Percentiles rank a stretch among this genome's conserved stretches.
These are phyloP conservation scores for Heracleum sosnowskyi DNA, from an alignment of 129 eudicot species.

Conservation along the genomic window DNA sequence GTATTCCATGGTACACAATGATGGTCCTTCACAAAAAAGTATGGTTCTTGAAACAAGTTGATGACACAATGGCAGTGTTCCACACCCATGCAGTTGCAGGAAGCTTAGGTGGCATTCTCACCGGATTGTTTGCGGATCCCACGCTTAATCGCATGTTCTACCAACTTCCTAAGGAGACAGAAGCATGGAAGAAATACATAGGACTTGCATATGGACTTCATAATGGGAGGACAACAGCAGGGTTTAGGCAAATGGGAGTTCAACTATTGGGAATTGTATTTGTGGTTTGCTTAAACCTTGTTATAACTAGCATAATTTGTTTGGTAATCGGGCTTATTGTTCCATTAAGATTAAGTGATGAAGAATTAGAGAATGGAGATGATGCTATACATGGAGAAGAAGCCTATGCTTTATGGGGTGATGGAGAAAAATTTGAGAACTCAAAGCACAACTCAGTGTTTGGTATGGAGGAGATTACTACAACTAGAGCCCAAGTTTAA, in stretches of 20 bases:
- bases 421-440: constrained; percentile 37
- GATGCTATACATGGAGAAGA: constrained; percentile 44
- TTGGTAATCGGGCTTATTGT: constrained; percentile 22
- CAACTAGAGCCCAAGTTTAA: constrained; percentile 5
- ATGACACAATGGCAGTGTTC: constrained; percentile 73
- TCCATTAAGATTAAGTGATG: constrained; percentile 32
- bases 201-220: constrained; percentile 38
- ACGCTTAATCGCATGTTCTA: constrained; percentile 29
- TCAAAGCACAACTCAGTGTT: constrained; percentile 23
- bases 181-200: constrained; percentile 21
- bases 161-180: not conserved
- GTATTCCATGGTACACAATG: constrained; percentile 85
- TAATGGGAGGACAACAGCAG: constrained; percentile 20
- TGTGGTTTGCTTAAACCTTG: constrained; percentile 19
- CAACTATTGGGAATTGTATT: constrained; percentile 30
- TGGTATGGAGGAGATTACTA: constrained; percentile 15
- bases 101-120: constrained; percentile 49
- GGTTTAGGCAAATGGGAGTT: constrained; percentile 36
- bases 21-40: constrained; percentile 69
- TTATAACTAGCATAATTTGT: constrained; percentile 33
- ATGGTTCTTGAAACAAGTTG: constrained; percentile 46
- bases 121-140: constrained; percentile 50
- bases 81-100: constrained; percentile 85
- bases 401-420: constrained; percentile 50
- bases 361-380: constrained; percentile 26